Conservation (phyloP, 179 eudicot genomes). For the Amaranthus tricolor region DNA sequence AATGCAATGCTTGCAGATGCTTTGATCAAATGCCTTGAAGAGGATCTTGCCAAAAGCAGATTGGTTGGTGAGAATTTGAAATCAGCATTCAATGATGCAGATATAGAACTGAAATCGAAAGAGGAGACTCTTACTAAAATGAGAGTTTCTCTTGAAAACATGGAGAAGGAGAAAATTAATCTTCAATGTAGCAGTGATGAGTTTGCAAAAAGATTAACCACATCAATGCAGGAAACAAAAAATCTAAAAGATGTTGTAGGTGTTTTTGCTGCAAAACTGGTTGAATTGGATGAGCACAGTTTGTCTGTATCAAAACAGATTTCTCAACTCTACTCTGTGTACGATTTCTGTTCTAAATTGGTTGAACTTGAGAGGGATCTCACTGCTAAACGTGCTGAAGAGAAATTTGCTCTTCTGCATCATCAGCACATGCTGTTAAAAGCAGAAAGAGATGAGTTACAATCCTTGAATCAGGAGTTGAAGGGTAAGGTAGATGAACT, state of each 20-base stretch:
- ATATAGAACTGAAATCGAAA: constrained; percentile 45
- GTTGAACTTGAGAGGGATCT: constrained; percentile 54
- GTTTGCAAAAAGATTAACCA: constrained; percentile 44
- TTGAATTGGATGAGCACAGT: constrained; percentile 68
- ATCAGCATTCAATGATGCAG: constrained; percentile 49
- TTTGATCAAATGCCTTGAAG: constrained; percentile 56
- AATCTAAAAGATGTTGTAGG: constrained; percentile 55
- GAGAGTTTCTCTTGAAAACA: constrained; percentile 49
- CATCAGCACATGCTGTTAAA: constrained; percentile 37
- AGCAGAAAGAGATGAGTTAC: constrained; percentile 62
- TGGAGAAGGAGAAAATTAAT: constrained; percentile 57
- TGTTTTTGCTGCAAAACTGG: constrained; percentile 44
- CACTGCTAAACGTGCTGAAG: constrained; percentile 44
- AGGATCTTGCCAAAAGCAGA: constrained; percentile 42
- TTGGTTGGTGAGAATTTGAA: constrained; percentile 50
- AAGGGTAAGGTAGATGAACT: constrained; percentile 57
- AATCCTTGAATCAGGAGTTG: constrained; percentile 50
- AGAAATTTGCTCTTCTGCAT: constrained; percentile 55
- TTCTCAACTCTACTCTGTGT: constrained; percentile 47
- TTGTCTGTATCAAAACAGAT: constrained; percentile 47
- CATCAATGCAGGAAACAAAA: constrained; percentile 54
- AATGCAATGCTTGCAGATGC: constrained; percentile 48
- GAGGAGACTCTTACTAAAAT: constrained; percentile 50
- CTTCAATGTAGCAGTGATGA: constrained; percentile 50
- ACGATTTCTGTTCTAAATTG: constrained; percentile 50